Evolutionary conservation across 169 alveolate species (phyloP).

Genomic region (Theileria equi): DNA sequence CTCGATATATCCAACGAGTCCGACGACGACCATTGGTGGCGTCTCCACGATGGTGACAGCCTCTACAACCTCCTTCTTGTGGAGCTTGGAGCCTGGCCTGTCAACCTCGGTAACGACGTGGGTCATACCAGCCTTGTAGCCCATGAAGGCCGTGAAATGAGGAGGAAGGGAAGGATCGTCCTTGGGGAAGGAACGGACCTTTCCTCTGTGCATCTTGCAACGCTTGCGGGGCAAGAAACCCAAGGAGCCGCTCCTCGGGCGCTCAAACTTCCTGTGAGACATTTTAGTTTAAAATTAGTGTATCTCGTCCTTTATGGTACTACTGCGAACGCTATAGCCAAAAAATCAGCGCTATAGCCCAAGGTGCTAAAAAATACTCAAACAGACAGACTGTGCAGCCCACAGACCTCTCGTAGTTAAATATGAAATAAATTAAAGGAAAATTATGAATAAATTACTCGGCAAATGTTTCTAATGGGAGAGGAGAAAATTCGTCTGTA

Average conservation of each 20-base stretch:
- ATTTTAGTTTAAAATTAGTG: slow-evolving; percentile 62
- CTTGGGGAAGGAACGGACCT: slow-evolving; percentile 93
- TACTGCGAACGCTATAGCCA: too few relatives aligned
- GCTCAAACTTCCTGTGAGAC: slow-evolving; percentile 99
- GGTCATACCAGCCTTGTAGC: slow-evolving; percentile 99
- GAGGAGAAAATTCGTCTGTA: too few relatives aligned
- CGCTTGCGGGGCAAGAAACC: slow-evolving; percentile 98
- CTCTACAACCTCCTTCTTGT: slow-evolving; percentile 99
- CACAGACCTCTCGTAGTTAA: too few relatives aligned
- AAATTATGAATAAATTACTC: too few relatives aligned
- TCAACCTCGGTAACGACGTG: slow-evolving; percentile 98
- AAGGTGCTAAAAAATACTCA: too few relatives aligned
- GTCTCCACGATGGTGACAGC: slow-evolving; percentile 98
- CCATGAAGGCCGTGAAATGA: slow-evolving; percentile 99
- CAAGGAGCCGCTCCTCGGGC: slow-evolving; percentile 99
- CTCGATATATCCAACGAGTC: slow-evolving; percentile 98
- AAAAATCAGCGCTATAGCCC: too few relatives aligned
- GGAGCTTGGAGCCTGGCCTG: slow-evolving; percentile 96
- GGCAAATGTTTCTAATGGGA: too few relatives aligned
- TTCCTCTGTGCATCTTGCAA: slow-evolving; percentile 87
- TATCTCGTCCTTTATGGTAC: too few relatives aligned
- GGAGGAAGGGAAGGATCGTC: slow-evolving; percentile 94
- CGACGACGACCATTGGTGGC: slow-evolving; percentile 99
- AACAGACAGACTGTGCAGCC: too few relatives aligned
- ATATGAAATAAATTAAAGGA: too few relatives aligned